phyloP scores from a whole-genome alignment of 2,329 filamentous ascomycete genomes.

The Furcasterigmium sp. region DNA sequence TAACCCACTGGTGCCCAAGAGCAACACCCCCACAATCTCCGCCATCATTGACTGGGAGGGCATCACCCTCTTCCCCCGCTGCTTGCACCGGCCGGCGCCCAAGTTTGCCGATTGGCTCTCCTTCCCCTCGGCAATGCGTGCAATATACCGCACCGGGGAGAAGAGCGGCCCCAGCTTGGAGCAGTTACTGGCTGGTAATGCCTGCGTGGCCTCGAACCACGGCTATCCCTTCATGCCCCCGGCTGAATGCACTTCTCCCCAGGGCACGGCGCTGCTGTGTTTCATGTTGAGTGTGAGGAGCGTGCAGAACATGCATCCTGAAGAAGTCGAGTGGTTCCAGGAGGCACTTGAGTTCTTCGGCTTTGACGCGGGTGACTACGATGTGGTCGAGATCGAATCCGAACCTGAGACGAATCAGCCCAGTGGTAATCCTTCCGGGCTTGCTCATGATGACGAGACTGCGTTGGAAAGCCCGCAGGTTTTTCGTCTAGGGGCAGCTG shows the following conservation, averaged over 20 bases:
- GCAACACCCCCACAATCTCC: neutral
- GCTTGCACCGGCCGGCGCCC: constrained; percentile 1
- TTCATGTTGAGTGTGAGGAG: neutral
- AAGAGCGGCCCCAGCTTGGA: neutral
- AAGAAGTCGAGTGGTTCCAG: neutral
- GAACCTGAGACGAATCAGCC: too few species aligned
- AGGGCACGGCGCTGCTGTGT: neutral
- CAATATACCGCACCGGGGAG: neutral
- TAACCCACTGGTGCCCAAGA: neutral
- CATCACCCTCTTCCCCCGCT: constrained; percentile 5
- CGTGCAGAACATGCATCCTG: neutral
- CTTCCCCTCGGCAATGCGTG: too few species aligned
- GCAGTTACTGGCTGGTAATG: neutral
- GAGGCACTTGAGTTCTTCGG: neutral
- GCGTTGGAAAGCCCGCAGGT: too few species aligned
- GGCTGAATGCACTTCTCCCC: neutral
- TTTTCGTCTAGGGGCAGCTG: too few species aligned
- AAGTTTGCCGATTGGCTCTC: neutral
- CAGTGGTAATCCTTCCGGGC: too few species aligned
- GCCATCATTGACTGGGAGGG: constrained; percentile 11
- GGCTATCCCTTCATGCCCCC: neutral
- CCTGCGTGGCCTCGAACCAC: too few species aligned
- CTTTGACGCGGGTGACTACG: too few species aligned
- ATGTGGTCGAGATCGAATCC: too few species aligned
- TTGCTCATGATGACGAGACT: too few species aligned